Evolutionary conservation across 2,329 filamentous ascomycete genomes (phyloP).

Genomic region (Phialophora verrucosa): DNA sequence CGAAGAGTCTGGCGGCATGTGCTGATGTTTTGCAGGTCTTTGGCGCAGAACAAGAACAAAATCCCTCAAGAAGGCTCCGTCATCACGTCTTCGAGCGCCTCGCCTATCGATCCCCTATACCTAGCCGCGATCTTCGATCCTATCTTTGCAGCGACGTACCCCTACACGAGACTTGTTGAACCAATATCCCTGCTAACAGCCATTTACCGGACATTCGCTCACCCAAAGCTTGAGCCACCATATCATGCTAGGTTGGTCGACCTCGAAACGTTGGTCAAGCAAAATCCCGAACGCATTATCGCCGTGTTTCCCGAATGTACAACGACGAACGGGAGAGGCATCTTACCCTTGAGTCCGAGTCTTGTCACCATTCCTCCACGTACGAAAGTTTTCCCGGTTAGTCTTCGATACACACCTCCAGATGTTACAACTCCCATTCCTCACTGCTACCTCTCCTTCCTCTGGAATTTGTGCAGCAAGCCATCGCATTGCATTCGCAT

Average conservation of each 20-base stretch:
- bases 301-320: constrained; percentile 93
- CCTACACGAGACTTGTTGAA: constrained; percentile 72
- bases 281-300: constrained; percentile 75
- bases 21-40: constrained; percentile 54
- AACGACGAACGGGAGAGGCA: constrained; percentile 90
- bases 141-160: constrained; percentile 87
- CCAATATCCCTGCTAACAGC: constrained; percentile 78
- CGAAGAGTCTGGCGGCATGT: constrained; percentile 11
- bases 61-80: constrained; percentile 80
- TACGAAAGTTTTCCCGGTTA: constrained; percentile 86
- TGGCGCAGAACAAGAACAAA: constrained; percentile 73
- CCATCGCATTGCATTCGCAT: constrained; percentile 91
- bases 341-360: constrained; percentile 80
- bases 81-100: constrained; percentile 89
- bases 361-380: constrained; percentile 70
- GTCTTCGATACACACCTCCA: constrained; percentile 82
- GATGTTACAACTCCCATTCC: constrained; percentile 93
- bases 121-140: constrained; percentile 96
- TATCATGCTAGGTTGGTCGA: constrained; percentile 61
- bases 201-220: constrained; percentile 72
- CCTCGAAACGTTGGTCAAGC: constrained; percentile 65
- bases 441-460: constrained; percentile 70
- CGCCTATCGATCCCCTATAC: constrained; percentile 90
- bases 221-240: constrained; percentile 58
- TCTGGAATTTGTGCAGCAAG: constrained; percentile 84